phyloP scores from a whole-genome alignment of 805 yeast species.

The Saturnispora sekii region DNA sequence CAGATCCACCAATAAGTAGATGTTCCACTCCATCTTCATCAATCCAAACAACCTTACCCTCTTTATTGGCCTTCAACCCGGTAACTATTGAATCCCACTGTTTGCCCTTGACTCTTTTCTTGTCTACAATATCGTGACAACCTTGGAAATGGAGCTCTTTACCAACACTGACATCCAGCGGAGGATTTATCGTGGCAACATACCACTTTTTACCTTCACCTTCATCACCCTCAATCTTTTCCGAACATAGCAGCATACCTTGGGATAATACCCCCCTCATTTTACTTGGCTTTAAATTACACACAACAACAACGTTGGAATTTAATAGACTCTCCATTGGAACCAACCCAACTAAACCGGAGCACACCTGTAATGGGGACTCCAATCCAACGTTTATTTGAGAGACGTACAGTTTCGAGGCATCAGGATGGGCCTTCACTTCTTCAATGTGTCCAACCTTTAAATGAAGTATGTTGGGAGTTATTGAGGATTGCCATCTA shows the following conservation, averaged over 20 bases:
- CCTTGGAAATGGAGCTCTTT: slow-evolving; percentile 31
- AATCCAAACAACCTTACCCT: slow-evolving; percentile 25
- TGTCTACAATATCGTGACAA: slow-evolving; percentile 8
- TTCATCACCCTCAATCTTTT: slow-evolving; percentile 11
- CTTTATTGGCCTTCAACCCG: slow-evolving; percentile 24
- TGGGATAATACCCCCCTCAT: slow-evolving; percentile 54
- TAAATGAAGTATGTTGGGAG: slow-evolving; percentile 20
- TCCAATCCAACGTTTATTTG: slow-evolving; percentile 23
- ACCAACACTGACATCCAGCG: slow-evolving; percentile 31
- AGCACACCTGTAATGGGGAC: slow-evolving; percentile 36
- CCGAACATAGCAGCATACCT: slow-evolving; percentile 61
- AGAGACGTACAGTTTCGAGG: slow-evolving; percentile 52
- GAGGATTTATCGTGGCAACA: slow-evolving; percentile 42
- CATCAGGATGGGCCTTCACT: slow-evolving; percentile 42
- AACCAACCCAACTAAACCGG: slow-evolving; percentile 44
- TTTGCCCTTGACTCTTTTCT: slow-evolving; percentile 9
- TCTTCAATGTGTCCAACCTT: slow-evolving; percentile 41
- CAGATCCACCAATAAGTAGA: background rate
- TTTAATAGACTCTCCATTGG: slow-evolving; percentile 30
- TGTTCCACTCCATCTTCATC: background rate
- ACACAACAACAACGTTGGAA: slow-evolving; percentile 40
- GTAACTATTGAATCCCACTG: slow-evolving; percentile 28
- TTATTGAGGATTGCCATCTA: slow-evolving; percentile 4
- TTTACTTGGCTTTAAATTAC: slow-evolving; percentile 51
- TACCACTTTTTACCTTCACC: slow-evolving; percentile 7